Evolutionary conservation across 768 basidiomycete species (phyloP), one percentile per base, ranked within the genome.

Genomic region (Leccinum subtestaceum): DNA sequence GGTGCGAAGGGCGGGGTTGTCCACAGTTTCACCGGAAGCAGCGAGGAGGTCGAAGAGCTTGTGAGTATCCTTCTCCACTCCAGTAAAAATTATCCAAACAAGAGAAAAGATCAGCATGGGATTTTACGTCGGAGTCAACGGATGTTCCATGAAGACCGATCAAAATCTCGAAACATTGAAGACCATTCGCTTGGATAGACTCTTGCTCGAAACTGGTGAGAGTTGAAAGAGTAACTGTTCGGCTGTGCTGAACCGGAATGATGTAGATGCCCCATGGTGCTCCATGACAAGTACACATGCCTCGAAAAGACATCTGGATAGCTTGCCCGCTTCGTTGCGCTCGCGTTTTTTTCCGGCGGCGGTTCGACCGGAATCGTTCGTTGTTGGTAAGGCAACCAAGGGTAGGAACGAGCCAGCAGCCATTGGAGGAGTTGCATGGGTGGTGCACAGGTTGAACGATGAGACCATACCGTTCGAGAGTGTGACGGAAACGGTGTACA

Each of bases 21-120:
- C 3, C 92, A 93, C 67, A 89, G 88, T 60, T 91, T 91, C 72
- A 91, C 91, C 0, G 92, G 92, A 4, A 80, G 80, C 0, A 66
- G 67, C 4, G 80, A 78, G 38, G 90, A 94, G 67, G 83, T 81
- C 13, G 65, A 69, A 8, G 90, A 93, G 67, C 73, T 90, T 49
- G 88, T 90, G 58, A 66, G 84, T 71, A 31, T n/a, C 31, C 38
- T 40, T n/a, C 43, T 45, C 2, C n/a, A 17, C 31, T 3, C 45
- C 27, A 54, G 52, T 15, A 21, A 29, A 23, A 21, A 57, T 11
- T 49, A 34, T 49, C 6, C 40, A 11, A 52, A 43, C 1, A 19
- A 19, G 23, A n/a, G 12, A 2, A 67, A 62, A 91, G 89, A 80
- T 88, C 63, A 74, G 77, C 19, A 86, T 91, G 83, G 90, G 90